Evolutionary conservation across 805 yeast species (phyloP).

Genomic region (Cyberlindnera mrakii): DNA sequence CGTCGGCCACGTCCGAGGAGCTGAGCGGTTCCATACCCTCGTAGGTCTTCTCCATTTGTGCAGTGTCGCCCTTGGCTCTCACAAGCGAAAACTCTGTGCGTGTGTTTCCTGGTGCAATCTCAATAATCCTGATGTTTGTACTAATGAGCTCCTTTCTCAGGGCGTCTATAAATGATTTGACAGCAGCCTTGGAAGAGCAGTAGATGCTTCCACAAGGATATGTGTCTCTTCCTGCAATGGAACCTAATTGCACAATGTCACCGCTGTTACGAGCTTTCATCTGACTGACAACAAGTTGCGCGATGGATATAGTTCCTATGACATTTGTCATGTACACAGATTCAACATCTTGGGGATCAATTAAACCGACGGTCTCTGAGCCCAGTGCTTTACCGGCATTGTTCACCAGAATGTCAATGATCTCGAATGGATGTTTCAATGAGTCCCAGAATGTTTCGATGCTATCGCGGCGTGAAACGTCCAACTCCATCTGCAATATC

Average conservation of each 20-base stretch:
- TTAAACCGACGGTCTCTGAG: slow-evolving; percentile 65
- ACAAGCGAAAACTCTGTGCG: slow-evolving; percentile 58
- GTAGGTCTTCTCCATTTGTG: slow-evolving; percentile 49
- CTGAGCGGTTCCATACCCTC: slow-evolving; percentile 47
- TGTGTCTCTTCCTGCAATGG: slow-evolving; percentile 76
- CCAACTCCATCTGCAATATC: slow-evolving; percentile 43
- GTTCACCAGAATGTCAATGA: slow-evolving; percentile 25
- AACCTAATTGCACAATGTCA: slow-evolving; percentile 67
- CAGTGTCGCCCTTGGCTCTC: slow-evolving; percentile 50
- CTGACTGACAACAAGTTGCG: slow-evolving; percentile 67
- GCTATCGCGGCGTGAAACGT: slow-evolving; percentile 47
- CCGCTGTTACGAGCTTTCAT: slow-evolving; percentile 67
- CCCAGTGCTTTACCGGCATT: slow-evolving; percentile 78
- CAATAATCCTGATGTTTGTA: slow-evolving; percentile 61
- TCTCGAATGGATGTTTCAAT: slow-evolving; percentile 53
- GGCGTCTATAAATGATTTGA: slow-evolving; percentile 60
- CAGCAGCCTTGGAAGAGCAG: slow-evolving; percentile 68
- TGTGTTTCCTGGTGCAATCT: slow-evolving; percentile 61
- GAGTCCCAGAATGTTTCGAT: slow-evolving; percentile 41
- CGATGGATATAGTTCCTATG: slow-evolving; percentile 71
- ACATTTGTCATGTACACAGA: slow-evolving; percentile 85
- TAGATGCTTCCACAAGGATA: slow-evolving; percentile 73
- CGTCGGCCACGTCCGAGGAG: slow-evolving; percentile 39
- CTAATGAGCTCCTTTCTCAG: slow-evolving; percentile 66
- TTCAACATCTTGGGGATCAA: slow-evolving; percentile 53